Base-by-base conservation (phyloP, 805 yeast species). In the Monosporozyma unispora region DNA sequence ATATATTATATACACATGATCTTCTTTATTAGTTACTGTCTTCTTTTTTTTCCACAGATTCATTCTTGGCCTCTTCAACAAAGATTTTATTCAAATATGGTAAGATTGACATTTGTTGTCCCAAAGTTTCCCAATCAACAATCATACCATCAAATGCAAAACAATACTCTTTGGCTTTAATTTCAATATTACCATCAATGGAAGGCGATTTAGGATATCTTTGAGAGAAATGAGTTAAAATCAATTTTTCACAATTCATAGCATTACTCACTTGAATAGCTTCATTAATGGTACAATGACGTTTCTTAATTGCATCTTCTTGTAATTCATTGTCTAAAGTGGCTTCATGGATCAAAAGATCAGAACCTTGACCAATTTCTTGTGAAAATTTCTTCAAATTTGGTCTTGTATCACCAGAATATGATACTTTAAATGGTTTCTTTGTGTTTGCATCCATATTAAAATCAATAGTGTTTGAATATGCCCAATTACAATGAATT, bases 391-490 rank as follows among this genome's bases (percentile, higher is more conserved):
- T 63, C 45, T 63, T 68, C 3, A 69, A 60, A 54, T 80, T 82
- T 0, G 99, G 99, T 58, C 97, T 78, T 0, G 98, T 87, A 62
- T 93, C 99, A 11, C 99, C 99, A 2, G 96, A 88, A 63, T 87
- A 93, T 0, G 96, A 83, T 1, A 90, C 72, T 56, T 79, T 84
- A 70, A 88, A 88, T 16, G 64, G 67, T 8, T 54, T 51, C 7
- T 55, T 48, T 2, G 52, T 54, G 1, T 51, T 33, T 9, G 56
- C 58, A 39, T 39, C 22, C 29, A 71, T 57, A 8, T 64, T 66
- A 48, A 84, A 76, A 1, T 74, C 62, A 10, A 90, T 71, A 0
- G 79, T 64, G 40, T 81, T 76, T 16, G 85, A 79, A 63, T 89
- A 91, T 0, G 98, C 79, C 79, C 82, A 79, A 22, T 78, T 79